phyloP scores from a whole-genome alignment of 164 flowering plant genomes.

The Tetrastigma voinierianum region DNA sequence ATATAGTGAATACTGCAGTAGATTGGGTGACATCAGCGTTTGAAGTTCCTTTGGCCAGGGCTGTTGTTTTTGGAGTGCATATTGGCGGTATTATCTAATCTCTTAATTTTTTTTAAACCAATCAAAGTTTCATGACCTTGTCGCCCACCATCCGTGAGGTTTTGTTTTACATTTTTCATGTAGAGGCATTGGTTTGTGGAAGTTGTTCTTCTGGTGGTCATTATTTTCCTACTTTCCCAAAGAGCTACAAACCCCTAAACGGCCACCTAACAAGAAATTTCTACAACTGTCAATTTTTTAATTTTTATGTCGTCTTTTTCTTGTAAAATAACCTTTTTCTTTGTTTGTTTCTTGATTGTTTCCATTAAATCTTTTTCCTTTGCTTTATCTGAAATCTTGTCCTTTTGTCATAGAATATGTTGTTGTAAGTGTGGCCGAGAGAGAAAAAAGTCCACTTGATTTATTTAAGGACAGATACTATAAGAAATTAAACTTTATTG shows the following conservation, averaged over 20 bases:
- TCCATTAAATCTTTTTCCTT: too few relatives aligned
- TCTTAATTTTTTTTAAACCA: neutral
- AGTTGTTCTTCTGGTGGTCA: constrained; percentile 71
- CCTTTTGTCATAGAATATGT: too few relatives aligned
- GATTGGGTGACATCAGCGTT: constrained; percentile 50
- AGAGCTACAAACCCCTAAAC: constrained; percentile 97
- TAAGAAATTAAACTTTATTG: too few relatives aligned
- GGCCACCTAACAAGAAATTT: constrained; percentile 71
- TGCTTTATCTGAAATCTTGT: too few relatives aligned
- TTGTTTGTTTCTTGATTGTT: neutral
- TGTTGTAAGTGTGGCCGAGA: too few relatives aligned
- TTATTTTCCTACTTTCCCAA: constrained; percentile 68
- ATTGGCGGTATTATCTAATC: constrained; percentile 57
- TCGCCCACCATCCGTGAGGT: neutral
- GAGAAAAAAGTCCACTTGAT: too few relatives aligned
- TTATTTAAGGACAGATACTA: too few relatives aligned
- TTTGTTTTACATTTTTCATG: constrained; percentile 7
- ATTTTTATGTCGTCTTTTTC: too few relatives aligned
- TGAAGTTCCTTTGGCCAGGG: constrained; percentile 72
- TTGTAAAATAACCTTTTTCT: neutral
- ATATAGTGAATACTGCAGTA: constrained; percentile 34
- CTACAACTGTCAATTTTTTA: neutral
- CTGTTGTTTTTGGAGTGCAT: constrained; percentile 83
- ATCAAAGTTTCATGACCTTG: neutral
- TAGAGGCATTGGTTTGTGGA: constrained; percentile 81